Conservation (phyloP, 257 asterid genomes). For the Gardenia jasminoides region DNA sequence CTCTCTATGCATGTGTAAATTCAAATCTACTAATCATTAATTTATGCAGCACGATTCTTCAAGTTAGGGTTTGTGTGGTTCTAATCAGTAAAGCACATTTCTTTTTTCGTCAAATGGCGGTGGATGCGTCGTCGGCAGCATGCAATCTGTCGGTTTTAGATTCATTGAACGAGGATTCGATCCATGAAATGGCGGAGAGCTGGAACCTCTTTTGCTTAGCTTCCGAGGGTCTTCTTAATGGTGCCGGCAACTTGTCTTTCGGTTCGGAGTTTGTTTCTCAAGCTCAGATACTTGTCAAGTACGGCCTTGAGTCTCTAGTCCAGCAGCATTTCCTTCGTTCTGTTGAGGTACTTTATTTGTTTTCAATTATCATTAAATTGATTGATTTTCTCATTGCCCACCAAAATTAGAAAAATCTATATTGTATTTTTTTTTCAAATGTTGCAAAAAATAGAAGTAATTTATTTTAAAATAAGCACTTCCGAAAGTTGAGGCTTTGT, state of each 20-base stretch:
- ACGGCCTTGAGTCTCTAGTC: constrained; percentile 64
- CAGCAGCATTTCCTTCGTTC: constrained; percentile 66
- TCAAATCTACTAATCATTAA: not conserved
- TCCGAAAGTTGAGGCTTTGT: not conserved
- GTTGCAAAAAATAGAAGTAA: not conserved
- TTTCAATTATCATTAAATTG: not conserved
- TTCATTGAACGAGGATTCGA: constrained; percentile 41
- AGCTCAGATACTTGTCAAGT: constrained; percentile 47
- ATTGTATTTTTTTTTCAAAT: not conserved
- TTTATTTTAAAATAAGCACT: too few species aligned
- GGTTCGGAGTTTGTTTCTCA: constrained; percentile 42
- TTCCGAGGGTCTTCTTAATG: constrained; percentile 48
- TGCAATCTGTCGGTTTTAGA: constrained; percentile 61
- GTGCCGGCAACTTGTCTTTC: constrained; percentile 42
- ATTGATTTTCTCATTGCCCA: not conserved
- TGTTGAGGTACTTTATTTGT: constrained; percentile 47
- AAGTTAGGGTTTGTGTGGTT: constrained; percentile 12
- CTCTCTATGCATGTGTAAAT: not conserved
- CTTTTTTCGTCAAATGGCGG: constrained; percentile 38
- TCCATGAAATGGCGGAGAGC: constrained; percentile 51
- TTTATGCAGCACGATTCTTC: not conserved
- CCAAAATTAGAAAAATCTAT: not conserved
- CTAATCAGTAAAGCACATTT: not conserved
- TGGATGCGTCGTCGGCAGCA: constrained; percentile 40
- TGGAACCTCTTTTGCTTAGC: constrained; percentile 68